Base-by-base conservation (phyloP, 257 asterid species). In the Apocynum venetum region DNA sequence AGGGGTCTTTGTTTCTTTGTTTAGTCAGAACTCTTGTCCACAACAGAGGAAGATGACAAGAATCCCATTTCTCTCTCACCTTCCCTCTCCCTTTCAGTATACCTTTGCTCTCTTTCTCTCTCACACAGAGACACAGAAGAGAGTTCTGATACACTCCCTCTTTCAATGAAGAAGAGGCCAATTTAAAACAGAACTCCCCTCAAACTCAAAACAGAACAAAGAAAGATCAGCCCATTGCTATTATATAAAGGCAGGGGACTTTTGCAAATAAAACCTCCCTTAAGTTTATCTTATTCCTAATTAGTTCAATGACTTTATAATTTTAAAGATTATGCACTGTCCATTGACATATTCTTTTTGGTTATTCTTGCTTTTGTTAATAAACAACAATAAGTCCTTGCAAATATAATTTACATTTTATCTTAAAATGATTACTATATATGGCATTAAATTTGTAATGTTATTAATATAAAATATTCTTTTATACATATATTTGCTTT, bases 11-110 rank as follows among this genome's bases (percentile, higher is more conserved):
- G 48, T 20, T 47, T 60, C n/a, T 69, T 80, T 77, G 49, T 81
- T 82, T 71, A 81, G 82, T 85, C 78, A 82, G 72, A 81, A 48
- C 10, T 60, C 67, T 81, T 85, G 89, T 84, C 89, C 55, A 63
- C 75, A 57, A 70, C 73, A 59, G 51, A 84, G 78, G 73, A 88
- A 87, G 82, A 85, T 63, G 91, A 88, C 97, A 88, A 87, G 84
- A 82, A 86, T 60, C 60, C 68, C 79, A 81, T 84, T 83, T 85
- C 73, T 59, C 53, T 56, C 55, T 55, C 77, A 4, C 31, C 10
- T 4, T 60, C 65, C 65, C 35, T 74, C 3, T 79, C 47, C 70
- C 11, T 81, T 44, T 35, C 44, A 3, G n/a, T 38, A 13, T 41
- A 17, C 48, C 76, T 64, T 72, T 69, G 19, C 3, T 76, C 41